Evolutionary conservation across 805 yeast genomes (phyloP).

Genomic region (Metschnikowia orientalis): DNA sequence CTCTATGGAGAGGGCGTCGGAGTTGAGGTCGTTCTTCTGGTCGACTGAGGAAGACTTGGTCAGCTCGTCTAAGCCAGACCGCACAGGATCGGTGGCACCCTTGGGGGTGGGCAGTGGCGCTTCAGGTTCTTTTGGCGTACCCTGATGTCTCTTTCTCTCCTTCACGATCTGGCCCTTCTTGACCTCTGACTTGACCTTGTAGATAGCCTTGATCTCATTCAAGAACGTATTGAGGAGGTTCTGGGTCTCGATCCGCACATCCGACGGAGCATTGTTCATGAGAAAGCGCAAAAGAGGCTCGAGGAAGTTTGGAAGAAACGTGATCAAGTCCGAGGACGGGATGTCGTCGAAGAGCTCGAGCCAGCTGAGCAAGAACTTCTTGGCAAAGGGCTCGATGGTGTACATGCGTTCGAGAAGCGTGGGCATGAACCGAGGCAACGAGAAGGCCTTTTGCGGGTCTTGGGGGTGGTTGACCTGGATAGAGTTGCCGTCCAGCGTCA

Average conservation of each 20-base stretch:
- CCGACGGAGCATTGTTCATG: slow-evolving; percentile 73
- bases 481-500: slow-evolving; percentile 56
- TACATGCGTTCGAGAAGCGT: slow-evolving; percentile 86
- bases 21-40: background rate
- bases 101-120: slow-evolving; percentile 1
- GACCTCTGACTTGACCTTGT: slow-evolving; percentile 58
- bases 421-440: slow-evolving; percentile 84
- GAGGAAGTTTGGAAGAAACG: slow-evolving; percentile 83
- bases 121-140: background rate
- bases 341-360: slow-evolving; percentile 85
- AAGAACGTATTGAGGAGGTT: slow-evolving; percentile 69
- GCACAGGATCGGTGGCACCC: background rate
- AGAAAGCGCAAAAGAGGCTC: slow-evolving; percentile 78
- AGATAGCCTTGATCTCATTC: slow-evolving; percentile 74
- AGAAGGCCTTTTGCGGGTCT: slow-evolving; percentile 64
- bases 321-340: slow-evolving; percentile 83
- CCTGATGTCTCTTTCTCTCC: slow-evolving; percentile 12
- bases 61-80: slow-evolving; percentile 2
- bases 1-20: slow-evolving; percentile 20
- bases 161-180: slow-evolving; percentile 24
- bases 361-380: slow-evolving; percentile 93
- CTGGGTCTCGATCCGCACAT: slow-evolving; percentile 82
- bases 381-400: slow-evolving; percentile 86
- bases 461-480: slow-evolving; percentile 58
- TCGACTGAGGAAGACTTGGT: slow-evolving; percentile 1